phyloP scores from a whole-genome alignment of 2,329 filamentous ascomycete species.

The Penicillium sp. region DNA sequence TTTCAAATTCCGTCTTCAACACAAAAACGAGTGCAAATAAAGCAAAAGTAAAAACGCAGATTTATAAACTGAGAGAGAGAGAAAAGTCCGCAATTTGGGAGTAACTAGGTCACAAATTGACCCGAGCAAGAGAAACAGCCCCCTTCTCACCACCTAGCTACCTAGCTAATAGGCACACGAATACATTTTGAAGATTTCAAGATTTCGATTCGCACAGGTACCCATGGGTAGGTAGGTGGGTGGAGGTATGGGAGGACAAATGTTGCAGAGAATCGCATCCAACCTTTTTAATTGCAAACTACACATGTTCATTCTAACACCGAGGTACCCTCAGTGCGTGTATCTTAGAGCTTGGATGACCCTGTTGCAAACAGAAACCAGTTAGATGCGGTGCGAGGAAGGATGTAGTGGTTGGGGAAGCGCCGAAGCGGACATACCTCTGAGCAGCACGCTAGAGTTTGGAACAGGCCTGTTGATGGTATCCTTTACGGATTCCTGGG shows the following conservation, averaged over 20 bases:
- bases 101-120: no score
- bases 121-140: no score
- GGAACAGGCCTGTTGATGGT: slow-evolving; percentile 35
- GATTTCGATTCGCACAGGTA: no score
- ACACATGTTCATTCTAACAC: slow-evolving; percentile 31
- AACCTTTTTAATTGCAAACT: slow-evolving; percentile 35
- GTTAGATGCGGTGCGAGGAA: background rate
- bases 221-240: no score
- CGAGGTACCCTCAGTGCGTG: slow-evolving; percentile 34
- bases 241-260: slow-evolving; percentile 16
- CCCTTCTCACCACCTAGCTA: no score
- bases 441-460: slow-evolving; percentile 43
- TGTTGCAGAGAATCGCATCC: slow-evolving; percentile 31
- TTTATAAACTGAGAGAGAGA: no score
- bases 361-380: slow-evolving; percentile 28
- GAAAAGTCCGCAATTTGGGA: no score
- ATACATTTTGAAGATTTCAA: no score
- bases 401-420: background rate
- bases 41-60: no score
- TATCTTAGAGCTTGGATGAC: slow-evolving; percentile 50
- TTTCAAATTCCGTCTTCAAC: no score
- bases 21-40: no score
- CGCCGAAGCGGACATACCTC: slow-evolving; percentile 31
- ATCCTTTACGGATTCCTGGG: slow-evolving; percentile 37
- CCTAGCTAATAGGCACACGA: no score